Evolutionary conservation across 257 asterid species (phyloP).

Genomic region (Thymus quinquecostatus): DNA sequence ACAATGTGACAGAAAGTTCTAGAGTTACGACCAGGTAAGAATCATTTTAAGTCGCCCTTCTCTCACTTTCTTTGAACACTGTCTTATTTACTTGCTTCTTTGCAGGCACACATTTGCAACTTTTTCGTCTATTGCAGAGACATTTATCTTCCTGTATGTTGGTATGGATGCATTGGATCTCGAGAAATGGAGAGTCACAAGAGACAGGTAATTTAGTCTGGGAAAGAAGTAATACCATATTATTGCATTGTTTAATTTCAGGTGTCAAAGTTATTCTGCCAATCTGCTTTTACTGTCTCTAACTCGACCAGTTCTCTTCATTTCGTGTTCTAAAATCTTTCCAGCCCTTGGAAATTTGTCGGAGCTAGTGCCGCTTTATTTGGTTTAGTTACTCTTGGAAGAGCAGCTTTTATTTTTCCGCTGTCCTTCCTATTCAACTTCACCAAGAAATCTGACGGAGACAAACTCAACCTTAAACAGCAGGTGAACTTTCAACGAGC

Average conservation of each 20-base stretch:
- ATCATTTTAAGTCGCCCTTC: background rate
- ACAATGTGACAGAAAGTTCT: conserved; percentile 64
- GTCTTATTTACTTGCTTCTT: conserved; percentile 24
- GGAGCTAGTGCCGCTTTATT: conserved; percentile 60
- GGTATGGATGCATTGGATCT: conserved; percentile 92
- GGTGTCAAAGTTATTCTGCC: too few relatives aligned
- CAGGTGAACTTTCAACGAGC: conserved; percentile 44
- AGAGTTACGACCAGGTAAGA: conserved; percentile 71
- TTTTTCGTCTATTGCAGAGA: conserved; percentile 68
- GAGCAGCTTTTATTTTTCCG: conserved; percentile 74
- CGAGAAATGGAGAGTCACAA: conserved; percentile 70
- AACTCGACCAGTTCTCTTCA: too few relatives aligned
- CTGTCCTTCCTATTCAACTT: conserved; percentile 57
- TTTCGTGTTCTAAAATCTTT: background rate
- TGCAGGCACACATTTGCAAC: conserved; percentile 75
- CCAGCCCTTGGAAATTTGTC: conserved; percentile 68
- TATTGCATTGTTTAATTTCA: too few relatives aligned
- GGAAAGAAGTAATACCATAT: too few relatives aligned
- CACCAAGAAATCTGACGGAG: conserved; percentile 35
- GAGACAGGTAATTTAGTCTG: conserved; percentile 40
- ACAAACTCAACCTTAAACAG: conserved; percentile 53
- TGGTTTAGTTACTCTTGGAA: conserved; percentile 65
- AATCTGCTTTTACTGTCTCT: too few relatives aligned
- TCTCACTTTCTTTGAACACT: background rate
- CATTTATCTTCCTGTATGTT: conserved; percentile 76